Conservation (phyloP, 805 yeast species). For the Soucietia sequanensis region DNA sequence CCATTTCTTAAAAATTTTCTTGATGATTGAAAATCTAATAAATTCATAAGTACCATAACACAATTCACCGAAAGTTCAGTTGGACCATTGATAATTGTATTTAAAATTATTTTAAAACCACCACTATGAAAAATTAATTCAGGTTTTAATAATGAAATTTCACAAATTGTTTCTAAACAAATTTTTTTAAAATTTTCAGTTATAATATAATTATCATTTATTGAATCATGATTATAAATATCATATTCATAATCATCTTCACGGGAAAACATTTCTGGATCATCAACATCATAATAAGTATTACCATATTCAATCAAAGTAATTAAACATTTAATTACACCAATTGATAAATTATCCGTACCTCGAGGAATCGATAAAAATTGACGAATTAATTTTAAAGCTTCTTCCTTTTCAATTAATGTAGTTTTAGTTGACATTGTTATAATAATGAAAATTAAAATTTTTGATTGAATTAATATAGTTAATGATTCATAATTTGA, state of each 20-base stretch:
- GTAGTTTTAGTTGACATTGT: conserved; percentile 59
- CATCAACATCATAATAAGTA: conserved; percentile 8
- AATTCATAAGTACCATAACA: conserved; percentile 40
- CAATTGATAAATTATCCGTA: conserved; percentile 50
- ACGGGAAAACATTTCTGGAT: conserved; percentile 2
- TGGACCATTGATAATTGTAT: conserved; percentile 38
- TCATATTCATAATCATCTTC: conserved; percentile 1
- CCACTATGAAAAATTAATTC: conserved; percentile 48
- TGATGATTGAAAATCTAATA: conserved; percentile 57
- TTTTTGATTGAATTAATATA: conserved; percentile 50
- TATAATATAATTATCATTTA: conserved; percentile 7
- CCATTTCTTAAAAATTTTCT: conserved; percentile 57
- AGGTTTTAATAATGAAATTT: conserved; percentile 36
- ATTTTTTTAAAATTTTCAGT: conserved; percentile 41
- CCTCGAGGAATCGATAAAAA: conserved; percentile 57
- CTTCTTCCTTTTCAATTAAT: conserved; percentile 68
- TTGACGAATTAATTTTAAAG: conserved; percentile 65
- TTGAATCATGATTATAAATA: not conserved
- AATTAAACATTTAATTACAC: conserved; percentile 65
- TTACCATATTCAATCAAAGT: conserved; percentile 52
- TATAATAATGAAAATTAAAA: conserved; percentile 63
- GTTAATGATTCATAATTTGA: conserved; percentile 53
- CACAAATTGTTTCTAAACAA: conserved; percentile 43
- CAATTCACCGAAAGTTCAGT: conserved; percentile 16
- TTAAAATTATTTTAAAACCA: conserved; percentile 50